Evolutionary conservation across 1,284 basidiomycete genomes (phyloP), one percentile per base, ranked within the genome.

Genomic region (Pseudozyma tsukubaensis): DNA sequence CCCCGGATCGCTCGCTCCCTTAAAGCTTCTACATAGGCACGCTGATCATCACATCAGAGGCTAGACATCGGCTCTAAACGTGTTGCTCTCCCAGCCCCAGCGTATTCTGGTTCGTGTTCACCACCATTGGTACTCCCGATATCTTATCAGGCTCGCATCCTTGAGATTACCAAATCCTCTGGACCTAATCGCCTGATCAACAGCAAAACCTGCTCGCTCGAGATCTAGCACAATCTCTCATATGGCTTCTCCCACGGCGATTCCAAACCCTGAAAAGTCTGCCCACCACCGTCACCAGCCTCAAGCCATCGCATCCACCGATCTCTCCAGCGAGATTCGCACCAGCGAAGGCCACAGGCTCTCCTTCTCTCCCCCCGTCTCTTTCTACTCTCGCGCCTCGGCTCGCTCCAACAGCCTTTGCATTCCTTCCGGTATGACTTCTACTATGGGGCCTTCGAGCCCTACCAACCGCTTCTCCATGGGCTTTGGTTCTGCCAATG

Each of bases 191-290:
- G 24, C 24, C 24, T 29, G 24, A 29, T 6, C 24, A 29, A 29
- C 24, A 29, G 24, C 24, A 29, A 29, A 29, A 3, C 24, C 24
- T 29, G 24, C 14, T 21, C 14, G 29, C 37, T n/a, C 21, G 12
- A 42, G 5, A 45, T 18, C 24, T 4, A 50, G 24, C 18, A 21
- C n/a, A 45, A 14, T 13, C n/a, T 50, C 62, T 54, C 35, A 78
- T 29, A 29, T 78, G 76, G 76, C 76, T 55, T 68, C 75, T 34
- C 77, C 77, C 0, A 79, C 77, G 2, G 74, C 77, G 10, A 79
- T 79, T 35, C 75, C 77, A 18, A 65, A 79, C 36, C 53, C 58
- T 39, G 67, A 79, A 61, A 77, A 74, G 52, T 79, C 77, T 55
- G 63, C 75, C 29, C 77, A 79, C 47, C 64, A 79, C 65, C 71